Base-by-base conservation (phyloP, 352 stramenopile genomes). In the Pythium plurisporium region DNA sequence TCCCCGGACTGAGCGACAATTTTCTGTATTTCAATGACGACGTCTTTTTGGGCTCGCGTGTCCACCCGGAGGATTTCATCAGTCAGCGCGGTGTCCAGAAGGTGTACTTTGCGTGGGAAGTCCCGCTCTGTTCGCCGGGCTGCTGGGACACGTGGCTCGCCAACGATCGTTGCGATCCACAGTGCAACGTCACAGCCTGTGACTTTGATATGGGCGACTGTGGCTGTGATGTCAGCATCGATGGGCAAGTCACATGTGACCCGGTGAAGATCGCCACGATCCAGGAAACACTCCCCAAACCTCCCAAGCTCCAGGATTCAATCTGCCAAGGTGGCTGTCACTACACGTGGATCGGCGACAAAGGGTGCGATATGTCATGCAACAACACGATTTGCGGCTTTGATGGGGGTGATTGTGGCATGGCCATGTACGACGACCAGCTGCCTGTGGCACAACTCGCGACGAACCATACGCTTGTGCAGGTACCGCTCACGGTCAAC, bases 11-110 rank as follows among this genome's bases (percentile, higher is more conserved):
- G 7, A 96, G 85, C 51, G 72, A 95, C 20, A 83, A 86, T 52
- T 98, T 98, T 62, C 55, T 98, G 4, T 98, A 98, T 69, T 98
- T 98, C 60, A 98, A 98, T 64, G 94, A 98, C 65, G 94, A 98
- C 68, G 93, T 98, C 10, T 95, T 98, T 59, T 73, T 98, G 1
- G 94, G 93, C 34, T 76, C 86, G 15, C 70, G 73, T 11, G 82
- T 96, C 12, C 72, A 78, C 43, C 94, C 94, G 0, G 88, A 97
- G 42, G 94, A 98, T 59, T 98, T 98, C 79, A 73, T 97, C 14
- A 87, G 74, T 20, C 77, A 89, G 57, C 72, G 62, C 10, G 83
- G 85, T 19, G 82, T 93, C 17, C 91, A 98, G 62, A 96, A 96
- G 60, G 76, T 89, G 19, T 97, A 97, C 55, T 89, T 97, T 25